Evolutionary conservation across 202 grass and related monocot species (phyloP).

Genomic region (Zoysia matrella): DNA sequence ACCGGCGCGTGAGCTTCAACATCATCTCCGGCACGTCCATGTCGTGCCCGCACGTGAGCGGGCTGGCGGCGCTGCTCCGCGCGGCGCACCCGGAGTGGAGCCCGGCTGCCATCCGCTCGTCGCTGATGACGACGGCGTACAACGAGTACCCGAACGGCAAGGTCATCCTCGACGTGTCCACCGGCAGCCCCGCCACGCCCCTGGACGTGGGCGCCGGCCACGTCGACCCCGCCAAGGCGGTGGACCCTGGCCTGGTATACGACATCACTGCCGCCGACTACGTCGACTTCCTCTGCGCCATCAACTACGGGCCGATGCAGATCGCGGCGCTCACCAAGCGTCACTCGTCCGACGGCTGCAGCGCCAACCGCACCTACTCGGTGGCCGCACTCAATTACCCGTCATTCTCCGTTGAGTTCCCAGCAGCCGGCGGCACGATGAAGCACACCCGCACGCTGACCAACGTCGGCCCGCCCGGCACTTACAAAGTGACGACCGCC

Average conservation of each 20-base stretch:
- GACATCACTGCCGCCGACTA: slow-evolving; percentile 74
- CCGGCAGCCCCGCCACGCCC: slow-evolving; percentile 61
- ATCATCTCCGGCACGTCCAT: background rate
- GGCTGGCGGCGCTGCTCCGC: slow-evolving; percentile 42
- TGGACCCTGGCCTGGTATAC: slow-evolving; percentile 85
- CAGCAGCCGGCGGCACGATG: slow-evolving; percentile 41
- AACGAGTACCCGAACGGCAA: slow-evolving; percentile 58
- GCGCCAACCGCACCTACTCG: slow-evolving; percentile 48
- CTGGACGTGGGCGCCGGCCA: slow-evolving; percentile 92
- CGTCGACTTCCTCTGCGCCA: slow-evolving; percentile 92
- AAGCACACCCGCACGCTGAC: slow-evolving; percentile 84
- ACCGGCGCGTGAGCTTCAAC: background rate
- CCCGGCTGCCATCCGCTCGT: slow-evolving; percentile 56
- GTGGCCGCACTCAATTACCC: slow-evolving; percentile 89
- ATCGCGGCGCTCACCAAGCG: slow-evolving; percentile 72
- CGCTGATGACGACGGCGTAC: slow-evolving; percentile 88
- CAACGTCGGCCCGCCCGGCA: slow-evolving; percentile 69
- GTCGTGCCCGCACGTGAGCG: slow-evolving; percentile 33
- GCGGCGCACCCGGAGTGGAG: slow-evolving; percentile 28
- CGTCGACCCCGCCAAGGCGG: slow-evolving; percentile 76
- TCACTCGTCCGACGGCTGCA: slow-evolving; percentile 57
- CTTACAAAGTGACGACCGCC: slow-evolving; percentile 69
- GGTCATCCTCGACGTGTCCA: slow-evolving; percentile 78
- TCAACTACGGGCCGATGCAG: slow-evolving; percentile 70
- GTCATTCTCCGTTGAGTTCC: slow-evolving; percentile 74